Evolutionary conservation across 768 basidiomycete genomes (phyloP).

Genomic region (Tephrocybe sp.): DNA sequence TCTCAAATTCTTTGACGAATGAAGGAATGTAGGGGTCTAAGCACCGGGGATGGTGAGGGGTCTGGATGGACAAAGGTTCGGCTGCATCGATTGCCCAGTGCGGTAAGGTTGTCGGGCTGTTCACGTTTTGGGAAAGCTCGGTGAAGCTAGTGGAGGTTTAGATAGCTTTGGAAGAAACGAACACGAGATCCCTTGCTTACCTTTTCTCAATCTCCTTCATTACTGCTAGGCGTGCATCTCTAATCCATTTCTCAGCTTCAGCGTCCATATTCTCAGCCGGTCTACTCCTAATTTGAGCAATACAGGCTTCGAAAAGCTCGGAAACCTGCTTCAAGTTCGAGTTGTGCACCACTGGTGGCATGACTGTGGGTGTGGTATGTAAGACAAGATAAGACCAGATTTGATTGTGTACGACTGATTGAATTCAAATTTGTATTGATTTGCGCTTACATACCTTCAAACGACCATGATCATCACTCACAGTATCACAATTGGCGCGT

Average conservation of each 20-base stretch:
- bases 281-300: constrained; percentile 1
- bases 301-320: constrained; percentile 9
- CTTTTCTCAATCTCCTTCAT: constrained; percentile 3
- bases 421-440: too few species aligned
- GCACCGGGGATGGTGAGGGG: neutral
- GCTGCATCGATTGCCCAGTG: constrained; percentile 1
- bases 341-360: neutral
- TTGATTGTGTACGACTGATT: too few species aligned
- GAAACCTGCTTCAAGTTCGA: constrained; percentile 9
- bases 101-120: neutral
- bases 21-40: neutral
- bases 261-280: constrained; percentile 1
- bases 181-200: too few species aligned
- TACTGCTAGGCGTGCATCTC: neutral
- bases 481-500: too few species aligned
- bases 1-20: neutral
- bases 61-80: neutral
- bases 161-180: too few species aligned
- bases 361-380: too few species aligned
- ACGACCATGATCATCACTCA: too few species aligned
- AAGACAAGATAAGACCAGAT: too few species aligned
- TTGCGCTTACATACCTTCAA: too few species aligned
- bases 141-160: neutral
- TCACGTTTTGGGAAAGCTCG: neutral
- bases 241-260: constrained; percentile 7